Evolutionary conservation across 2,329 filamentous ascomycete species (phyloP), one percentile per base, ranked within the genome.

Genomic region (Epichloe scottii): DNA sequence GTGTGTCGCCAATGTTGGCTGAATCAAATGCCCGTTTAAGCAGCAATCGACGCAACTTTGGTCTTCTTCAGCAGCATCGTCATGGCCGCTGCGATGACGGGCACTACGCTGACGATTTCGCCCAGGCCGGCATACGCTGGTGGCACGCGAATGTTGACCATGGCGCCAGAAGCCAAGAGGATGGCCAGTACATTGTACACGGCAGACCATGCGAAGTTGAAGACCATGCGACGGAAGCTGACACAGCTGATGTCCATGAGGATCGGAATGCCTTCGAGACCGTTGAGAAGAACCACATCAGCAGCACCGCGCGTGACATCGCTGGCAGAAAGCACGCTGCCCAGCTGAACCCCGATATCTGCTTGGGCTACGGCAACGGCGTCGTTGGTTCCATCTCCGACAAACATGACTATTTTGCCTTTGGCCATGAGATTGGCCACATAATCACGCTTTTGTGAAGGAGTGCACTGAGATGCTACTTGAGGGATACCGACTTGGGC

Each of bases 351-450:
- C 37, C 80, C 81, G n/a, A 84, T 68, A 38, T 75, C 69, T 23
- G 82, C 79, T 57, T 78, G 73, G 3, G 78, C 75, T 3, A 85
- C 69, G 1, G 81, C 81, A 4, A 76, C 69, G 0, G 81, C 78
- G 58, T 84, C 81, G 59, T 84, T 84, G 7, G 78, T 81, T 11
- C 81, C 81, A 56, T 84, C 81, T 34, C 81, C 81, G 40, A 75
- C 70, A 63, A 84, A 84, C 50, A 84, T 64, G 50, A 79, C 71
- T 23, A 43, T 51, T 30, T 58, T 60, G n/a, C 55, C 57, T 17
- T 56, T 30, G 17, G 53, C 53, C 49, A 70, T 66, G 43, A 75
- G 62, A 2, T 50, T 51, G 48, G 67, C 62, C 48, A 82, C 65
- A 59, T 81, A 82, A 2, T 65, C 60, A 23, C 72, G 68, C 58